Base-by-base conservation (phyloP, 176 grass and related monocot genomes). In the Raddia guianensis region DNA sequence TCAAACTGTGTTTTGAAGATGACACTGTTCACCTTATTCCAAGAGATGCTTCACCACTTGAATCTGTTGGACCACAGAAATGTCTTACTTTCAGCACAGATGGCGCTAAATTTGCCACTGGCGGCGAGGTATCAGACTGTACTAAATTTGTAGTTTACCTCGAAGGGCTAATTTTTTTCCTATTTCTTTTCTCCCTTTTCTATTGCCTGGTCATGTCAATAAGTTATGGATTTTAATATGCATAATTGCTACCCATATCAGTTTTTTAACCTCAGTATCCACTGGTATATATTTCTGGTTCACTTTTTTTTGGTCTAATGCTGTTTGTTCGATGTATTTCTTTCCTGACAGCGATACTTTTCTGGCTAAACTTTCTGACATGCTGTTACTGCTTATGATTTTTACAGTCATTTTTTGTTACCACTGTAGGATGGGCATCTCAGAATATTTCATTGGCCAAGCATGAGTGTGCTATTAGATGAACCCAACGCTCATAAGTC, bases 401-500 rank as follows among this genome's bases (percentile, higher is more conserved):
- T 44, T 59, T 67, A 77, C 8, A 82, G 5, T 61, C 3, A 49
- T 85, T 60, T 70, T 49, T 79, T 56, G 19, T 78, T 83, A 66
- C 68, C 14, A 75, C 68, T 87, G 21, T 72, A 99, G 96, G 90
- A 99, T 90, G 92, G 96, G 37, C 92, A 83, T 87, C 86, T 99
- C 52, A 93, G 88, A 86, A 91, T 99, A 90, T 95, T 95, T 71
- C 88, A 90, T 66, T 99, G 96, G 96, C 92, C 92, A 78, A 95
- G 88, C 82, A 71, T 90, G 88, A 89, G 91, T 76, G 63, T 95
- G 71, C 84, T 95, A 57, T 86, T 99, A 74, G 96, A 99, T 91
- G 88, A 99, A 90, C 90, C 96, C 72, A 99, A 93, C 66, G 96
- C 92, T 66, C 96, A 99, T 73, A 99, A 84, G 75, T 95, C 96